Conservation (phyloP, 495 filamentous ascomycete genomes). For the Xeromyces bisporus region DNA sequence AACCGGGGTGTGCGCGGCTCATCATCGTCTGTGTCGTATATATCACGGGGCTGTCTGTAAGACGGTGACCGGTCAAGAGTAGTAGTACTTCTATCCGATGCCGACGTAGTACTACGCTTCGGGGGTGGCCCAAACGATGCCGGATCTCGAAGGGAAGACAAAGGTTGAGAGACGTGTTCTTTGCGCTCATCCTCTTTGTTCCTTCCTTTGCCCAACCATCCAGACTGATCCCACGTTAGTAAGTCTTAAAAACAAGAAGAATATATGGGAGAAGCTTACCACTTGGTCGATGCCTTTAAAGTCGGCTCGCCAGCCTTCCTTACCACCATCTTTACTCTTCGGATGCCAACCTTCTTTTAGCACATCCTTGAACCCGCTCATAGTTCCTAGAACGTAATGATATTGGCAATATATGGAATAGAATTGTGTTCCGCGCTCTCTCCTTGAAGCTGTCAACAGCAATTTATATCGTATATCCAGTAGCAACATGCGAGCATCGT, state of each 20-base stretch:
- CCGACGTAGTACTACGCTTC: constrained; percentile 21
- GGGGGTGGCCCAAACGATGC: constrained; percentile 73
- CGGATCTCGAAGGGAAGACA: constrained; percentile 71
- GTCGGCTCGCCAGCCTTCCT: constrained; percentile 41
- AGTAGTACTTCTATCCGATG: too few species aligned
- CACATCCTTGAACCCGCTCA: constrained; percentile 34
- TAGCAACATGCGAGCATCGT: too few species aligned
- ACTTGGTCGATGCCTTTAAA: constrained; percentile 45
- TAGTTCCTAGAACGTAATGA: too few species aligned
- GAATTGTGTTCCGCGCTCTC: too few species aligned
- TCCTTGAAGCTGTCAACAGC: too few species aligned
- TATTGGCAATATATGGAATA: too few species aligned
- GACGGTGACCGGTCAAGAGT: too few species aligned
- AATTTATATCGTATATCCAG: too few species aligned
- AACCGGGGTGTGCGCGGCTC: constrained; percentile 35
- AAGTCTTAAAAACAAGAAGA: too few species aligned
- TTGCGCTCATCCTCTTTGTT: constrained; percentile 17
- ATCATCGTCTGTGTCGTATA: constrained; percentile 22
- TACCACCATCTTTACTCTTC: constrained; percentile 35
- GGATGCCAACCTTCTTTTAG: constrained; percentile 45
- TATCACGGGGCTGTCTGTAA: too few species aligned
- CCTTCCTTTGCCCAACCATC: constrained; percentile 40
- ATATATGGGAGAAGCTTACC: constrained; percentile 25
- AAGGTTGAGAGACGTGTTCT: constrained; percentile 45
- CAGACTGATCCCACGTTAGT: too few species aligned